Evolutionary conservation across 2,329 filamentous ascomycete genomes (phyloP).

Genomic region (Nannizziopsis barbatae): DNA sequence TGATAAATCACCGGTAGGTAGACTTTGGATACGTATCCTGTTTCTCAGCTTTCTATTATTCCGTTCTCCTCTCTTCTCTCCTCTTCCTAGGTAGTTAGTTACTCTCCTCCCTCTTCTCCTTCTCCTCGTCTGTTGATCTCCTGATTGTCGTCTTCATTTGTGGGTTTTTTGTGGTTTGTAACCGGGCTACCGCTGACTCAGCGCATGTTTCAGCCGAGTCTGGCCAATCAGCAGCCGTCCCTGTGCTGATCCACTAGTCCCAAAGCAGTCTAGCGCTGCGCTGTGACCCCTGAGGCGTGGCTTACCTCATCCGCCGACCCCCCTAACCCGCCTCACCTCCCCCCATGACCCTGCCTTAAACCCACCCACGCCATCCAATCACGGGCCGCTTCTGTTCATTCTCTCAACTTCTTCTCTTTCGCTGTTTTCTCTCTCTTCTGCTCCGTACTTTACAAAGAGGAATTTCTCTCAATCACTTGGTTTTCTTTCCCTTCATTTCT

Average conservation of each 20-base stretch:
- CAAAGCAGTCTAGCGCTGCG: background rate
- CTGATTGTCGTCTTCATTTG: no score
- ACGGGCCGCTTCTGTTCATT: background rate
- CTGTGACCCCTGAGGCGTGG: background rate
- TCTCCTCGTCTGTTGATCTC: no score
- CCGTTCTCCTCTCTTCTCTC: no score
- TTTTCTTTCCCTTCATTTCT: background rate
- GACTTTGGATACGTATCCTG: no score
- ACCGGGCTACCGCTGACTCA: conserved; percentile 6
- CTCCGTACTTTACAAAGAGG: background rate
- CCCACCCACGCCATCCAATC: background rate
- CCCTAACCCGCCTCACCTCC: background rate
- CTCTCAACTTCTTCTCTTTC: background rate
- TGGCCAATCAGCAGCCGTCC: conserved; percentile 1
- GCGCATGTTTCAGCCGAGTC: background rate
- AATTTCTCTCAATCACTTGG: background rate
- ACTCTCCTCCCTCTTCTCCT: no score
- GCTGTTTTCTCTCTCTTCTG: background rate
- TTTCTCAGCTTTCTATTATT: no score
- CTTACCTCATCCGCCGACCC: background rate
- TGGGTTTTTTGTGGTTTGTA: no score
- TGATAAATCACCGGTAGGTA: no score
- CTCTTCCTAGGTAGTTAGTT: no score
- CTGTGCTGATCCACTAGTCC: background rate
- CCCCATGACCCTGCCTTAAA: background rate